These are phyloP conservation scores for Apophysomyces trapeziformis DNA, from an alignment of 371 early-diverging fungal species.

Conservation along the genomic window DNA sequence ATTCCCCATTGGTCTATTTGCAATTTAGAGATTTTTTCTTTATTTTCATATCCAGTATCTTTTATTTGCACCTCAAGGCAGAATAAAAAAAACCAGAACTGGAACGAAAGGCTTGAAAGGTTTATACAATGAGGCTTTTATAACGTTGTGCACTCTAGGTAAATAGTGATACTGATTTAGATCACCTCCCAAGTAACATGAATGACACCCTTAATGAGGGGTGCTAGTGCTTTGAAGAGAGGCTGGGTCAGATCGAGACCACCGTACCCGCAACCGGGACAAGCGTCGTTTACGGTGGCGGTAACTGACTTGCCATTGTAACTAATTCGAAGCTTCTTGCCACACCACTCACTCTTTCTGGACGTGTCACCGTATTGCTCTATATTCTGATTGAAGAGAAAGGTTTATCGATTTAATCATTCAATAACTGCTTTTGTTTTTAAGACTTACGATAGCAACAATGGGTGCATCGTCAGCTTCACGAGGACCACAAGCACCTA, in stretches of 20 bases:
- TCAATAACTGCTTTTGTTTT: neutral
- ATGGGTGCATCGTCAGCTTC: conserved; percentile 29
- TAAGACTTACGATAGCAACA: conserved; percentile 31
- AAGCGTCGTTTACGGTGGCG: conserved; percentile 36
- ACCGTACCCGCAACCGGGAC: conserved; percentile 36
- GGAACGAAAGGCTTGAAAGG: neutral
- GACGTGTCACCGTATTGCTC: conserved; percentile 29
- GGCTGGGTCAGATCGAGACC: conserved; percentile 29
- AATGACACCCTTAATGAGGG: conserved; percentile 27
- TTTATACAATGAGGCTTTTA: neutral
- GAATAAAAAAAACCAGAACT: conserved; percentile 9
- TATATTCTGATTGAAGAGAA: conserved; percentile 19
- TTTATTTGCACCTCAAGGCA: conserved; percentile 20
- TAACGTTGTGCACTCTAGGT: neutral
- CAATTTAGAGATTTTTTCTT: neutral
- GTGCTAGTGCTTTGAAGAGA: conserved; percentile 25
- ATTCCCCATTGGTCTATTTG: conserved; percentile 15
- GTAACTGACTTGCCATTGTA: conserved; percentile 23
- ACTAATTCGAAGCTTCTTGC: conserved; percentile 30
- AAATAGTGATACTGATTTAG: conserved; percentile 11
- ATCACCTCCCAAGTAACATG: conserved; percentile 28
- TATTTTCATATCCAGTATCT: neutral
- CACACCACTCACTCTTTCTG: conserved; percentile 30
- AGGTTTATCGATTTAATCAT: neutral
- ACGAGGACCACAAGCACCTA: conserved; percentile 30